Evolutionary conservation across 768 basidiomycete species (phyloP).

Genomic region (Rhodotorula kratochvilovae): DNA sequence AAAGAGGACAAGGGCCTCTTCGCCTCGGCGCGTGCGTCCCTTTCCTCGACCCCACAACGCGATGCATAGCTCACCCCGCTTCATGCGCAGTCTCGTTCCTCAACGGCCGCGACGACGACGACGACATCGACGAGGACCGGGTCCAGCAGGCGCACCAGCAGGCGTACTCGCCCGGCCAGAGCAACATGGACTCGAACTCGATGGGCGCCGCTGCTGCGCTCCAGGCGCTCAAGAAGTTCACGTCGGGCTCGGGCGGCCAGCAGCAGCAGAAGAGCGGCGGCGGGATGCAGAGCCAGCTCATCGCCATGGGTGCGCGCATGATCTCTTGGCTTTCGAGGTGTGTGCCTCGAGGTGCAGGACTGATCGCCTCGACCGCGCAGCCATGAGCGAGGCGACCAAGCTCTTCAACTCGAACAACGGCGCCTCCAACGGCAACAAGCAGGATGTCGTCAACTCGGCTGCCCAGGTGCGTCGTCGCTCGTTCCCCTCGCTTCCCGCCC

Average conservation of each 20-base stretch:
- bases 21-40: slow-evolving; percentile 10
- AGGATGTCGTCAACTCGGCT: slow-evolving; percentile 31
- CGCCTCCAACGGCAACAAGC: slow-evolving; percentile 7
- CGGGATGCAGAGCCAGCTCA: slow-evolving; percentile 23
- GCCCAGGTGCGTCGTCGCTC: slow-evolving; percentile 4
- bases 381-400: slow-evolving; percentile 34
- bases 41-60: background rate
- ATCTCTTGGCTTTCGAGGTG: background rate
- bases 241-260: background rate
- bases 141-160: slow-evolving; percentile 29
- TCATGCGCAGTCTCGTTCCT: slow-evolving; percentile 21
- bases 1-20: slow-evolving; percentile 21
- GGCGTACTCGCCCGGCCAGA: slow-evolving; percentile 15
- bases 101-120: slow-evolving; percentile 4
- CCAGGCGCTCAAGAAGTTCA: slow-evolving; percentile 33
- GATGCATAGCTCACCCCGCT: background rate
- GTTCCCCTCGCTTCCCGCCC: too few species aligned
- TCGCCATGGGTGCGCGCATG: slow-evolving; percentile 29
- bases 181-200: slow-evolving; percentile 2
- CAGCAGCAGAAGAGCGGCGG: background rate
- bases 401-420: slow-evolving; percentile 34
- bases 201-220: slow-evolving; percentile 28
- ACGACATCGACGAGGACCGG: slow-evolving; percentile 31
- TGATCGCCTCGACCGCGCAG: too few species aligned
- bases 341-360: too few species aligned